Evolutionary conservation across 108 stramenopile species (phyloP).

Genomic region (Fistulifera pelliculosa): DNA sequence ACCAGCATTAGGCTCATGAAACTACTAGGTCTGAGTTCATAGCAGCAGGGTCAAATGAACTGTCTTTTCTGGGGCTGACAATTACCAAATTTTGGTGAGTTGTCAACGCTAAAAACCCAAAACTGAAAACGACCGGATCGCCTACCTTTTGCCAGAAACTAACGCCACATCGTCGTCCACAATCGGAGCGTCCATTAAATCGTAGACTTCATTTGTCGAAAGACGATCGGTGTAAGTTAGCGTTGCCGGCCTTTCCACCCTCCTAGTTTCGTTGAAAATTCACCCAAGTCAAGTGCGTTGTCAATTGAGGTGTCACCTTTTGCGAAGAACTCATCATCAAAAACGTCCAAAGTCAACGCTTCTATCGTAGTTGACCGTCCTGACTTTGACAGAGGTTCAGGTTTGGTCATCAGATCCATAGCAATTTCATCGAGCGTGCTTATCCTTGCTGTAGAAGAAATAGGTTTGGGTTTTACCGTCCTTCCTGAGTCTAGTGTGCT

Average conservation of each 20-base stretch:
- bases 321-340: slow-evolving; percentile 23
- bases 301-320: neutral
- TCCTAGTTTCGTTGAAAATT: neutral
- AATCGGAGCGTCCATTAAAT: slow-evolving; percentile 25
- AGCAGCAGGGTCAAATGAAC: too few relatives aligned
- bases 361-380: slow-evolving; percentile 44
- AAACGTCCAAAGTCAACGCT: slow-evolving; percentile 33
- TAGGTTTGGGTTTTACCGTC: neutral
- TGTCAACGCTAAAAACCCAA: too few relatives aligned
- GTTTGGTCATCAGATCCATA: slow-evolving; percentile 32
- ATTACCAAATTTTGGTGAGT: too few relatives aligned
- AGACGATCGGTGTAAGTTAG: slow-evolving; percentile 14
- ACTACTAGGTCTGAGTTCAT: too few relatives aligned
- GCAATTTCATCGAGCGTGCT: slow-evolving; percentile 32
- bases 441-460: slow-evolving; percentile 4
- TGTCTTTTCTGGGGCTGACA: too few relatives aligned
- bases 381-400: slow-evolving; percentile 16
- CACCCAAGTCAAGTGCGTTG: neutral
- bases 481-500: slow-evolving; percentile 7
- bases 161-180: neutral
- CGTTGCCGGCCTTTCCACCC: slow-evolving; percentile 16
- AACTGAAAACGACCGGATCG: too few relatives aligned
- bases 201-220: slow-evolving; percentile 28
- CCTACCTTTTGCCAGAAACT: slow-evolving; percentile 6
- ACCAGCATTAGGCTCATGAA: too few relatives aligned